A percentile compares a stretch with the other conserved stretches of the same genome.
phyloP scores from a whole-genome alignment of 768 basidiomycete genomes.

The Mycena albidolilacea region DNA sequence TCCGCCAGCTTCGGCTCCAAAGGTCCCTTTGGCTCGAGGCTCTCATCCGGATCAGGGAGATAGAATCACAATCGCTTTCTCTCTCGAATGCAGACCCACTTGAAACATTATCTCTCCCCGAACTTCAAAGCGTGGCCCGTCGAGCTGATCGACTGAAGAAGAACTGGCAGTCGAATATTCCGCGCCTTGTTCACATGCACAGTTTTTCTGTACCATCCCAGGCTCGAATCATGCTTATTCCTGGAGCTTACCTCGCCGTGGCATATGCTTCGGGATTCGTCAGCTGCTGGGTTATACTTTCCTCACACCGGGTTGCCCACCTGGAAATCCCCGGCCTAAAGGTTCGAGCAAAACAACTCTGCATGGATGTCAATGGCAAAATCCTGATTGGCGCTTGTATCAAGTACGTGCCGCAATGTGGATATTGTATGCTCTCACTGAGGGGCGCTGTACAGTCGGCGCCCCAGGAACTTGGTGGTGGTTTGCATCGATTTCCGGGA shows the following conservation, averaged over 20 bases:
- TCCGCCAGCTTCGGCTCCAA: not conserved
- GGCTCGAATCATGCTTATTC: not conserved
- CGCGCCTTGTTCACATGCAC: not conserved
- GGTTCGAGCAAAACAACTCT: not conserved
- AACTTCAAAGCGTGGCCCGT: not conserved
- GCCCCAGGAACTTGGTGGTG: not conserved
- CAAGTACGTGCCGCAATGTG: not conserved
- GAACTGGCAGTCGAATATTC: not conserved
- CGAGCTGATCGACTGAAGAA: not conserved
- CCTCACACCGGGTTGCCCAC: not conserved
- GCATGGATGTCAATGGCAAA: constrained; percentile 4
- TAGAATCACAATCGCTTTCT: not conserved
- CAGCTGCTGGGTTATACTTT: constrained; percentile 9
- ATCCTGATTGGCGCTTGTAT: not conserved
- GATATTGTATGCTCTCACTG: not conserved
- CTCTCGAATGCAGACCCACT: not conserved
- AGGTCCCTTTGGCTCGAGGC: constrained; percentile 2
- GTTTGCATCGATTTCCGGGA: not conserved
- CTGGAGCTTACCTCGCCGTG: not conserved
- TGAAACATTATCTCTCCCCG: not conserved
- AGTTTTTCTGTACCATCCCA: not conserved
- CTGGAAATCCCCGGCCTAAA: not conserved
- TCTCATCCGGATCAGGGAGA: not conserved
- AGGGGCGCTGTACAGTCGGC: not conserved
- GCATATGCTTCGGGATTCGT: not conserved